These are phyloP conservation scores for Lactifluus pinguis DNA, from an alignment of 768 basidiomycete species.

Conservation along the genomic window DNA sequence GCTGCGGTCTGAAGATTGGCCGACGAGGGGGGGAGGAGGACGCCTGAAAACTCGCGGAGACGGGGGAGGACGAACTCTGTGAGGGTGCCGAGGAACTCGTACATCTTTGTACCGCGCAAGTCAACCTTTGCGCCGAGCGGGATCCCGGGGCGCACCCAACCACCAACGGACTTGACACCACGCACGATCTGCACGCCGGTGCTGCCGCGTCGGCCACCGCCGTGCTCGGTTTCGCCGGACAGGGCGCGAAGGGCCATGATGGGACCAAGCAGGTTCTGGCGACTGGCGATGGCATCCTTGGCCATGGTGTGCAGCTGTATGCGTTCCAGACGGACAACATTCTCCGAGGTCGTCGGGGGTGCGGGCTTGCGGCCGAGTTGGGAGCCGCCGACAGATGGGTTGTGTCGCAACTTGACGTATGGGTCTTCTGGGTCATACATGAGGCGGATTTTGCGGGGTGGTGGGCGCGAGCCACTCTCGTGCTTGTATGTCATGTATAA, in stretches of 20 bases:
- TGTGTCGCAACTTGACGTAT: constrained; percentile 70
- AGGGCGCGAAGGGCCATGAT: constrained; percentile 84
- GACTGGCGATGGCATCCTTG: constrained; percentile 67
- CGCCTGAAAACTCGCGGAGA: constrained; percentile 79
- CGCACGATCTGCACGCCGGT: constrained; percentile 73
- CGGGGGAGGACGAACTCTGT: constrained; percentile 94
- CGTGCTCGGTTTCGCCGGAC: constrained; percentile 70
- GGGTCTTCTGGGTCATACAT: constrained; percentile 72
- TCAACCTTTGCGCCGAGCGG: constrained; percentile 88
- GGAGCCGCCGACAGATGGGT: constrained; percentile 63
- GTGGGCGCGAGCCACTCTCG: constrained; percentile 43
- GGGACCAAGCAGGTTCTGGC: constrained; percentile 67
- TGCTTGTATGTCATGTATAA: constrained; percentile 95
- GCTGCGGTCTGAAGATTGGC: constrained; percentile 63
- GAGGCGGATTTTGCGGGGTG: constrained; percentile 50
- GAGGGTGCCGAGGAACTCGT: constrained; percentile 81
- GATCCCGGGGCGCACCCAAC: constrained; percentile 77
- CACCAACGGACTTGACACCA: constrained; percentile 58
- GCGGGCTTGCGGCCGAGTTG: constrained; percentile 58
- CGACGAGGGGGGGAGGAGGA: constrained; percentile 68
- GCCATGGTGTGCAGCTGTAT: constrained; percentile 83
- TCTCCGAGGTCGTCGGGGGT: constrained; percentile 55
- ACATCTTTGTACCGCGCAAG: constrained; percentile 87
- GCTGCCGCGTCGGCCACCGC: constrained; percentile 59
- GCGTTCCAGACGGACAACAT: constrained; percentile 68